phyloP scores from a whole-genome alignment of 179 eudicot species.

The Beta corolliflora region DNA sequence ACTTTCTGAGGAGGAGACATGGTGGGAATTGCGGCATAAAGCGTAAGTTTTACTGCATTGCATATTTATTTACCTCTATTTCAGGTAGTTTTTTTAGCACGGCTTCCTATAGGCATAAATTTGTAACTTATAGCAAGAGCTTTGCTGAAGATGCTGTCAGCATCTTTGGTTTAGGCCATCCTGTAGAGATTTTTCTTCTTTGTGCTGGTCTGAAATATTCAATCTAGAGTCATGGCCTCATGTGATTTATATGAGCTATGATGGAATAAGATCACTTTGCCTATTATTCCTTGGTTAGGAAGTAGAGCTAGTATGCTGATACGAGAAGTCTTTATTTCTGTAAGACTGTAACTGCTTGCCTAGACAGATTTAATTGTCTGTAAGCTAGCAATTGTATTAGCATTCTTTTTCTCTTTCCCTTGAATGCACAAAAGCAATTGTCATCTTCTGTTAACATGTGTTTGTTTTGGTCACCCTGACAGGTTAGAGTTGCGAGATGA shows the following conservation, averaged over 20 bases:
- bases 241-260: background rate
- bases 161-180: background rate
- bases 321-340: background rate
- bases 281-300: background rate
- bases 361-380: background rate
- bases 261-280: background rate
- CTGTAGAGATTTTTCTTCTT: too few species aligned
- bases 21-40: slow-evolving; percentile 79
- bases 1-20: slow-evolving; percentile 80
- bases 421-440: background rate
- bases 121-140: background rate
- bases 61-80: background rate
- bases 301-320: background rate
- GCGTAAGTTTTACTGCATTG: slow-evolving; percentile 62
- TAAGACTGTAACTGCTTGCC: background rate
- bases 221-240: too few species aligned
- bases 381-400: background rate
- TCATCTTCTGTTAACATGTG: slow-evolving; percentile 10
- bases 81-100: background rate
- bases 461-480: slow-evolving; percentile 32
- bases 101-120: background rate
- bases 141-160: background rate
- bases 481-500: slow-evolving; percentile 90
- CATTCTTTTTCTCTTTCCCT: slow-evolving; percentile 1
- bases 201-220: too few species aligned